These are phyloP conservation scores for Suillus decipiens DNA, from an alignment of 768 basidiomycete species.

Conservation along the genomic window DNA sequence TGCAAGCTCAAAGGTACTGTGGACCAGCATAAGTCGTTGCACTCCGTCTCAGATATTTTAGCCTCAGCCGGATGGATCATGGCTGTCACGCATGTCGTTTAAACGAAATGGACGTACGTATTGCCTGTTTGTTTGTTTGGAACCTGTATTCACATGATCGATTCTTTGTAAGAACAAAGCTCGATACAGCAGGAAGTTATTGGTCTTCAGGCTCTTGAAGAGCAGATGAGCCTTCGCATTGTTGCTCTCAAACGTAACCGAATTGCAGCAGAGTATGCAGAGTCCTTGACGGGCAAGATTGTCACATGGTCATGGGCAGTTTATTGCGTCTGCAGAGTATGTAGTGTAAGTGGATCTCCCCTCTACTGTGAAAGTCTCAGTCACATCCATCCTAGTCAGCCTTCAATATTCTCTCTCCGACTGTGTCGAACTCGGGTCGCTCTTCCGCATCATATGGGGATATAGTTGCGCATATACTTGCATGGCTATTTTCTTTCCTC, in stretches of 20 bases:
- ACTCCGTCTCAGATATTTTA: slow-evolving; percentile 19
- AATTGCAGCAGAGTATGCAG: slow-evolving; percentile 48
- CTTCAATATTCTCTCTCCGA: slow-evolving; percentile 35
- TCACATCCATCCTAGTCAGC: slow-evolving; percentile 30
- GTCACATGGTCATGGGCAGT: slow-evolving; percentile 58
- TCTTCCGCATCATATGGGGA: slow-evolving; percentile 46
- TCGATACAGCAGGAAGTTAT: slow-evolving; percentile 54
- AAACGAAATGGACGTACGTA: slow-evolving; percentile 35
- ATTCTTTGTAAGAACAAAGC: slow-evolving; percentile 33
- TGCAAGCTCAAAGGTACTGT: slow-evolving; percentile 26
- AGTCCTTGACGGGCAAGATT: slow-evolving; percentile 56
- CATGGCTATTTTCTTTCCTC: slow-evolving; percentile 41
- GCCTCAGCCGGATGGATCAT: slow-evolving; percentile 28
- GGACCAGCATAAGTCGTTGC: slow-evolving; percentile 4
- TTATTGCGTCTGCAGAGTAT: slow-evolving; percentile 65
- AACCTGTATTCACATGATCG: slow-evolving; percentile 1
- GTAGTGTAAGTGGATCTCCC: slow-evolving; percentile 49
- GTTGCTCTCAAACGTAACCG: slow-evolving; percentile 50
- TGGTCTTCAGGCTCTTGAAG: slow-evolving; percentile 67
- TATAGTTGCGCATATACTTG: slow-evolving; percentile 42
- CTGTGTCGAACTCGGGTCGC: slow-evolving; percentile 32
- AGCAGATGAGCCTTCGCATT: slow-evolving; percentile 64
- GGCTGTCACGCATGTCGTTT: slow-evolving; percentile 31
- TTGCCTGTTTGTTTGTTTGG: slow-evolving; percentile 15
- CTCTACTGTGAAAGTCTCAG: neutral